phyloP scores from a whole-genome alignment of 768 basidiomycete species.

The Termitomyces sp. region DNA sequence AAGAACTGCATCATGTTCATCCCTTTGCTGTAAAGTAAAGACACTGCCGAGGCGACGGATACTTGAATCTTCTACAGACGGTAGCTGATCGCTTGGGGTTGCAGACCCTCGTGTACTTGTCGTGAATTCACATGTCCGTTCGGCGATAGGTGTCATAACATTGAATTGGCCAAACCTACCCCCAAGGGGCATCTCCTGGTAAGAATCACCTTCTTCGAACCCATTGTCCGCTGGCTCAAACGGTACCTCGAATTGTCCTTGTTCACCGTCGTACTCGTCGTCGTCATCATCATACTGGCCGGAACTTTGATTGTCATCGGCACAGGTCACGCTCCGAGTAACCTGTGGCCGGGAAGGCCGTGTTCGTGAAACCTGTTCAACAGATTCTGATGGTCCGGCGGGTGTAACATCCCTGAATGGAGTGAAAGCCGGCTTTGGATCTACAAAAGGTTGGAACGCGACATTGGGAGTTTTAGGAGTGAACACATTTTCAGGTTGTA shows the following conservation, averaged over 20 bases:
- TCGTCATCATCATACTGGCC: constrained; percentile 26
- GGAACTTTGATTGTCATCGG: constrained; percentile 28
- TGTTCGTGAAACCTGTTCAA: neutral
- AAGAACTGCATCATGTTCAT: constrained; percentile 44
- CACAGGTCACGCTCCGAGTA: constrained; percentile 20
- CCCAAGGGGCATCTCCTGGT: constrained; percentile 52
- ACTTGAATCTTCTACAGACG: constrained; percentile 14
- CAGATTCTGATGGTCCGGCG: constrained; percentile 14
- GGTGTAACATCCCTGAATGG: constrained; percentile 34
- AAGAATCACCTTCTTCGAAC: constrained; percentile 36
- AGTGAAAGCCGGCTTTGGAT: constrained; percentile 31
- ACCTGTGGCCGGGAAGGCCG: constrained; percentile 14
- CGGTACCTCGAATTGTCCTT: constrained; percentile 29
- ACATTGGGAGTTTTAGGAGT: constrained; percentile 39
- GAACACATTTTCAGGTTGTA: constrained; percentile 38
- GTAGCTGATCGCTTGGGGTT: constrained; percentile 35
- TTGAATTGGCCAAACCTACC: constrained; percentile 80
- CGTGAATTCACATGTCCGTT: constrained; percentile 84
- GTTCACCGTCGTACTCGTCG: constrained; percentile 22
- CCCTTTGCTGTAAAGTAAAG: constrained; percentile 26
- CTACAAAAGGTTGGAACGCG: constrained; percentile 35
- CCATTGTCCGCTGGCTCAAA: constrained; percentile 21
- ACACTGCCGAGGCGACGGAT: constrained; percentile 17
- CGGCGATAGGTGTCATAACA: constrained; percentile 97
- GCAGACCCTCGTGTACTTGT: constrained; percentile 46